Percentiles rank a stretch among this genome's conserved stretches.
These are phyloP conservation scores for Breynia disticha DNA, from an alignment of 441 rosid species.

Conservation along the genomic window DNA sequence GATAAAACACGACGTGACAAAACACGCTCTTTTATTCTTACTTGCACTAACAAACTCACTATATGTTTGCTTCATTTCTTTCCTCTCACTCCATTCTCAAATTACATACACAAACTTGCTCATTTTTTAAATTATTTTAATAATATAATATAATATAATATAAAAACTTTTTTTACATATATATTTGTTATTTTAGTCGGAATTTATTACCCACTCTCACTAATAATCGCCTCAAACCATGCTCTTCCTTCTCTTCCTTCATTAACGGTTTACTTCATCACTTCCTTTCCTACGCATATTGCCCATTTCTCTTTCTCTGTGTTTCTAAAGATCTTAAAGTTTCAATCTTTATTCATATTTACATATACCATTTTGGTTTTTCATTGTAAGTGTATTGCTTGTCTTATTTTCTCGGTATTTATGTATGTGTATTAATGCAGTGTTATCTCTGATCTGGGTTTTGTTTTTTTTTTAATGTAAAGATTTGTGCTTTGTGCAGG, in stretches of 20 bases:
- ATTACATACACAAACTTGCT: too few species aligned
- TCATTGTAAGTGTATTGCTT: not conserved
- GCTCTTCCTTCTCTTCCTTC: slow-evolving; percentile 7
- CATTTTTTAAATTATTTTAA: too few species aligned
- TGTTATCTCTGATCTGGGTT: slow-evolving; percentile 24
- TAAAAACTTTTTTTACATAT: too few species aligned
- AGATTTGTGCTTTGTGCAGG: not conserved
- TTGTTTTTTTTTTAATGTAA: slow-evolving; percentile 3
- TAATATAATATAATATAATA: too few species aligned
- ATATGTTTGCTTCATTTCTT: too few species aligned
- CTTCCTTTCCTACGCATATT: slow-evolving; percentile 1
- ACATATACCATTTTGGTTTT: slow-evolving; percentile 8
- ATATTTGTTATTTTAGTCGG: too few species aligned
- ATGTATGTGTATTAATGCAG: not conserved
- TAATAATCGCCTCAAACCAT: slow-evolving; percentile 3
- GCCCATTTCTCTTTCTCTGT: slow-evolving; percentile 5
- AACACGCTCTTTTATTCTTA: too few species aligned
- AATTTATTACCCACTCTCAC: slow-evolving; percentile 1
- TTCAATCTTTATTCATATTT: not conserved
- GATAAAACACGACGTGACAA: too few species aligned
- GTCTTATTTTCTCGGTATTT: slow-evolving; percentile 4
- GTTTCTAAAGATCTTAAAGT: not conserved
- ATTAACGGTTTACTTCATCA: slow-evolving; percentile 16
- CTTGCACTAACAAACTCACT: too few species aligned
- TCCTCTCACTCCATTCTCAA: too few species aligned